Base-by-base conservation (phyloP, 2,329 filamentous ascomycete genomes). In the Pyricularia pennisetigena region DNA sequence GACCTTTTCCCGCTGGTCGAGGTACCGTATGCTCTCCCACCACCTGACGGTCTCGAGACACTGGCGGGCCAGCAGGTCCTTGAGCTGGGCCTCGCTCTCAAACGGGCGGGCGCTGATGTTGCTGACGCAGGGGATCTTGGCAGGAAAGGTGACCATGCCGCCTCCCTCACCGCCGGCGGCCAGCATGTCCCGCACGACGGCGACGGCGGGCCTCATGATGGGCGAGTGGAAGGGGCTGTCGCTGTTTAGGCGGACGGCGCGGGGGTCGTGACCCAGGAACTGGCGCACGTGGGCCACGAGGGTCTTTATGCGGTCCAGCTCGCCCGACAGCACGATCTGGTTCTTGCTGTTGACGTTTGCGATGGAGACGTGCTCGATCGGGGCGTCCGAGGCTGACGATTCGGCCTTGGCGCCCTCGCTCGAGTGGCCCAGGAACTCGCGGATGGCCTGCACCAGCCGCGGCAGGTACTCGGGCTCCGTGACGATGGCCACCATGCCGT, bases 261-360 rank as follows among this genome's bases (percentile, higher is more conserved):
- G 85, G 4, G 94, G 94, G 78, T 97, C 94, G 76, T 97, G 93
- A 12, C 94, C 94, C 10, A 92, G 87, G 76, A 97, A 97, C 76
- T 96, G 92, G 67, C 93, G 84, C 69, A 98, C 84, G 76, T 97
- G 93, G 12, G 91, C 88, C 67, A 97, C 82, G 23, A 97, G 86
- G 68, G 89, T 90, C 74, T 88, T 89, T 77, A 97, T 97, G 72
- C 88, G 85, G 73, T 90, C 89, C 67, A 97, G 89, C 78, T 89
- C 94, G 49, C 94, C 94, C 75, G 91, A 95, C 67, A 98, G 83
- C 67, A 97, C 94, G 74, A 98, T 97, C 80, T 98, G 94, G 76
- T 97, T 97, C 81, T 93, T 95, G 77, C 90, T 92, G 80, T 98
- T 98, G 79, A 97, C 88, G 78, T 98, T 97, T 69, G 93, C 94